These are phyloP conservation scores for Candida coquimbonensis DNA, from an alignment of 805 yeast species.

Conservation along the genomic window DNA sequence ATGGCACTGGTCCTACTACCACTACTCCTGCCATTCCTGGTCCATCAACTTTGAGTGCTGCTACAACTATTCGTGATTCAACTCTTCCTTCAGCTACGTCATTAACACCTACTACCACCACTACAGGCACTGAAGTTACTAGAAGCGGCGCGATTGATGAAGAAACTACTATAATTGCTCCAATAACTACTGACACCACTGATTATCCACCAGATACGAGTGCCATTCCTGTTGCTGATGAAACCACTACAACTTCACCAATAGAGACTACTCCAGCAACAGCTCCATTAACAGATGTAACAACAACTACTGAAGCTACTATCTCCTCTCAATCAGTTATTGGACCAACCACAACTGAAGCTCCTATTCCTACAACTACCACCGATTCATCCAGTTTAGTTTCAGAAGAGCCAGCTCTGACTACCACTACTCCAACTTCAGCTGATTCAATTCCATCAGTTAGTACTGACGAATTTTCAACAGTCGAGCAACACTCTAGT, in stretches of 20 bases:
- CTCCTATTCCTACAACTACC: background rate
- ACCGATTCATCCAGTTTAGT: background rate
- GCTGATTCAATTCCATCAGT: background rate
- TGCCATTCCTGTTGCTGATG: too few species aligned
- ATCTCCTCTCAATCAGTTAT: too few species aligned
- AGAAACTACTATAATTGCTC: background rate
- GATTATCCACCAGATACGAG: background rate
- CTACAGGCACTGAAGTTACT: background rate
- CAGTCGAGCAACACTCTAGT: background rate
- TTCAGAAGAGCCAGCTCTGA: background rate
- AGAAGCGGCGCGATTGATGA: background rate
- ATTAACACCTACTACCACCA: background rate
- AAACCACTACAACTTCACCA: conserved; percentile 2
- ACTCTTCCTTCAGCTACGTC: background rate
- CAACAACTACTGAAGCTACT: too few species aligned
- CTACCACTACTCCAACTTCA: background rate
- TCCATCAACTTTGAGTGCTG: background rate
- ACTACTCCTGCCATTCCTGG: background rate
- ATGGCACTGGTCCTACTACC: background rate
- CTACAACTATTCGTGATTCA: background rate
- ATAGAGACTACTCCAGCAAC: too few species aligned
- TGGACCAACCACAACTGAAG: conserved; percentile 2
- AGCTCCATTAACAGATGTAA: too few species aligned
- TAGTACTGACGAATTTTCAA: background rate
- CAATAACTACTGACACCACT: background rate